phyloP scores from a whole-genome alignment of 768 basidiomycete genomes.

The Termitomyces sp. region DNA sequence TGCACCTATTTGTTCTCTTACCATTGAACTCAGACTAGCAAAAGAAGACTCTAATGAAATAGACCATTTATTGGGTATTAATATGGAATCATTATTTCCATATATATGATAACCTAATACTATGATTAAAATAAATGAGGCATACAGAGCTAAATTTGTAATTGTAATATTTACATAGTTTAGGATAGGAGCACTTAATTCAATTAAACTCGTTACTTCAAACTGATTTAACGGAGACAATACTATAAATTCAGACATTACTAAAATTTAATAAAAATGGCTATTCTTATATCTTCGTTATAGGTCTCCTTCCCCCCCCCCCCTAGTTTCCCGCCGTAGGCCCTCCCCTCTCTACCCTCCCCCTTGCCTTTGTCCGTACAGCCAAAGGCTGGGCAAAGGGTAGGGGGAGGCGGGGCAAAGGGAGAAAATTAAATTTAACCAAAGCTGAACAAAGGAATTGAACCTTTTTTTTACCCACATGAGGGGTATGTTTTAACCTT shows the following conservation, averaged over 20 bases:
- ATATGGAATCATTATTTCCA: slow-evolving; percentile 7
- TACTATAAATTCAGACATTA: slow-evolving; percentile 6
- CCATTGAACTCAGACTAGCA: slow-evolving; percentile 6
- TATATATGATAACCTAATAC: slow-evolving; percentile 7
- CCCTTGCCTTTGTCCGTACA: too few relatives aligned
- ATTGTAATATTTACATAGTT: slow-evolving; percentile 6
- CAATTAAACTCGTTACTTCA: slow-evolving; percentile 8
- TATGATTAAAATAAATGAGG: slow-evolving; percentile 8
- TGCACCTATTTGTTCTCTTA: slow-evolving; percentile 4
- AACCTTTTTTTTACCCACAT: slow-evolving; percentile 8
- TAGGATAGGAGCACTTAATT: slow-evolving; percentile 6
- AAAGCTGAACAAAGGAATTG: slow-evolving; percentile 6
- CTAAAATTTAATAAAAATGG: slow-evolving; percentile 2
- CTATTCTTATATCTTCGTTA: not conserved
- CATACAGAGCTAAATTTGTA: slow-evolving; percentile 10
- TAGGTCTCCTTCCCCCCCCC: too few relatives aligned
- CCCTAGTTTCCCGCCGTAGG: too few relatives aligned
- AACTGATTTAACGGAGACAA: slow-evolving; percentile 9
- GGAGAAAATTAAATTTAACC: not conserved
- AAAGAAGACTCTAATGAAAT: slow-evolving; percentile 6
- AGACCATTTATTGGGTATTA: slow-evolving; percentile 7
- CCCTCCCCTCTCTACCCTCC: too few relatives aligned
- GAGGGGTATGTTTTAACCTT: slow-evolving; percentile 4
- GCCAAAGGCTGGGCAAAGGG: too few relatives aligned
- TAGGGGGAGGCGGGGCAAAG: too few relatives aligned